Percentiles rank a stretch among this genome's conserved stretches.
Conservation (phyloP, 139 green algal genomes). For the Astrephomene gubernaculifera region DNA sequence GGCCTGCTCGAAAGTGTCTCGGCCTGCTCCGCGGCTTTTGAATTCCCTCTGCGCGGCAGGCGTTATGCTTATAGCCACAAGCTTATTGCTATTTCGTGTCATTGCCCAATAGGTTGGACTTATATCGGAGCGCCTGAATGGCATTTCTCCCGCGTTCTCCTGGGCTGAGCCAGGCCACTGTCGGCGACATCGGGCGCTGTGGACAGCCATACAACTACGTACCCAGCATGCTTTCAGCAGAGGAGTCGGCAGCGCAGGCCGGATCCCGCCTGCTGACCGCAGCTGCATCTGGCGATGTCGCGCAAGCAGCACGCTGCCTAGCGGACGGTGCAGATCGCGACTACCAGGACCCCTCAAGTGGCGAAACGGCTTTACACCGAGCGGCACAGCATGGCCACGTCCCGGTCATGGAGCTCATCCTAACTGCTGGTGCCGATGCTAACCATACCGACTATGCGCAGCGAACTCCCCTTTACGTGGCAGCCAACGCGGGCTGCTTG, state of each 20-base stretch:
- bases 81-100: no score
- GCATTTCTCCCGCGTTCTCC: not conserved
- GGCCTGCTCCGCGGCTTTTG: no score
- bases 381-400: not conserved
- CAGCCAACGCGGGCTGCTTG: not conserved
- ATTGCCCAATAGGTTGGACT: no score
- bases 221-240: not conserved
- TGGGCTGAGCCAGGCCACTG: not conserved
- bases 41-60: no score
- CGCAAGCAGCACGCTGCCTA: not conserved
- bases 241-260: not conserved
- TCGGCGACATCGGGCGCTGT: not conserved
- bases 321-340: conserved; percentile 7
- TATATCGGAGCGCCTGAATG: not conserved
- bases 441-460: not conserved
- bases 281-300: not conserved
- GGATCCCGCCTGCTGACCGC: not conserved
- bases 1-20: no score
- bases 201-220: not conserved
- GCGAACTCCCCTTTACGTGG: not conserved
- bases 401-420: not conserved
- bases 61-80: no score
- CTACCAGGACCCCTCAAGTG: not conserved
- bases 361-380: not conserved
- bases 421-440: not conserved